Evolutionary conservation across 1,284 basidiomycete genomes (phyloP), one percentile per base, ranked within the genome.

Genomic region (Mycosarcoma maydis): DNA sequence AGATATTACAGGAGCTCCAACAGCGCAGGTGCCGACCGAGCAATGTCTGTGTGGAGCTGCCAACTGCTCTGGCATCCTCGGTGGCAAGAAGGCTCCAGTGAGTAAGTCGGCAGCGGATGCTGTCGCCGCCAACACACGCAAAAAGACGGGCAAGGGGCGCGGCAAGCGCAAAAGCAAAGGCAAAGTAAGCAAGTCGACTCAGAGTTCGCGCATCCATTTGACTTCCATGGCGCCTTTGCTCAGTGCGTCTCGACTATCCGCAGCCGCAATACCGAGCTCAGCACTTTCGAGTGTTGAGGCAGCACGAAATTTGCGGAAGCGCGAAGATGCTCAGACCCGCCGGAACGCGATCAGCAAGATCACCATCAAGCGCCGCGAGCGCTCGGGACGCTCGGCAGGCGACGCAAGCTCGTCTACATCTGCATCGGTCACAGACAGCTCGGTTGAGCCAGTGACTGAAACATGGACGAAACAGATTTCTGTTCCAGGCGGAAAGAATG

Each of bases 11-110:
- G 76, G 64, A 19, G 71, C 54, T 22, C 44, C 58, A 0, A 61
- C 61, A 1, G 49, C 47, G 2, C 55, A 67, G 38, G 44, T 62
- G 6, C 48, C 56, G 11, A 34, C 50, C 17, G 56, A 66, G 44
- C 40, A 34, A 16, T 80, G 77, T 41, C 51, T 68, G 8, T 80
- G 77, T 51, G 75, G 75, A 29, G 59, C 77, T 2, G 41, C 52
- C 22, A 77, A 73, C 40, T 80, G 77, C 51, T 51, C 60, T 0
- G 75, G 75, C 17, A 58, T 68, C 17, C 66, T 80, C n/a, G 77
- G 76, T 6, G 72, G 61, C 27, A 73, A 71, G 51, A 76, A 74
- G 38, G 48, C 55, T 26, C 49, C 59, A 16, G 39, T 42, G 6
- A 23, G 38, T 19, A 60, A 56, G 36, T 22, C 53, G 11, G 33